Percentiles rank a stretch among this genome's conserved stretches.
Conservation (phyloP, 345 rosid genomes). For the Bretschneidera sinensis region DNA sequence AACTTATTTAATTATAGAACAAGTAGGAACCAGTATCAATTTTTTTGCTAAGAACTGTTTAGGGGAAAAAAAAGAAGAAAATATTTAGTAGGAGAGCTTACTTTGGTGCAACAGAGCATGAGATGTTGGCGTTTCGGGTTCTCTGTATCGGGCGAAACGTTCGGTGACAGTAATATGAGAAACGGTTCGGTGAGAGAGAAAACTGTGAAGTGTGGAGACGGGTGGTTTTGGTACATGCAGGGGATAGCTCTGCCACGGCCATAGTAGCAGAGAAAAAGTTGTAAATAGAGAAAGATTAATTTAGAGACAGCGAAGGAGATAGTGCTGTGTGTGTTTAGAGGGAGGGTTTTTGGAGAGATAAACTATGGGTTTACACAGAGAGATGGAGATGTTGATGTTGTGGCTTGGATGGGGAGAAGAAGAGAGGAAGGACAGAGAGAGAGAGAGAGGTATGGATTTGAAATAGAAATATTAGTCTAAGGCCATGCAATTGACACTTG, state of each 20-base stretch:
- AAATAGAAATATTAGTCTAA: constrained; percentile 25
- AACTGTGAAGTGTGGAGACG: constrained; percentile 49
- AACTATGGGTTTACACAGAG: constrained; percentile 9
- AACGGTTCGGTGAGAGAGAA: constrained; percentile 45
- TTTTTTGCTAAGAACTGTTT: too few relatives aligned
- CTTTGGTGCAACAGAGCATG: constrained; percentile 73
- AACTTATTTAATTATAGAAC: not conserved
- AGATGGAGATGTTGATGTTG: too few relatives aligned
- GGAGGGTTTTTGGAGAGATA: constrained; percentile 8
- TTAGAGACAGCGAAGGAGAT: too few relatives aligned
- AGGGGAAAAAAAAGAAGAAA: too few relatives aligned
- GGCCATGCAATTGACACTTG: constrained; percentile 64
- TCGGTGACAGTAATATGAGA: constrained; percentile 42
- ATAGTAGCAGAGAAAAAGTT: constrained; percentile 29
- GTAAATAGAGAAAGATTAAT: not conserved
- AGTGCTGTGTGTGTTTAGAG: too few relatives aligned
- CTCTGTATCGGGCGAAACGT: constrained; percentile 36
- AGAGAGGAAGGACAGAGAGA: not conserved
- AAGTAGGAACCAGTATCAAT: constrained; percentile 1
- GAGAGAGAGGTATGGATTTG: constrained; percentile 1
- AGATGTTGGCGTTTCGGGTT: constrained; percentile 33
- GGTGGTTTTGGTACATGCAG: constrained; percentile 34
- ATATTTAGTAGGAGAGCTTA: constrained; percentile 20
- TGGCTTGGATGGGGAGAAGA: constrained; percentile 16
- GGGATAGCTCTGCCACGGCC: constrained; percentile 69